Evolutionary conservation across 192 early-diverging fungal species (phyloP).

Genomic region (Cetraspora pellucida): DNA sequence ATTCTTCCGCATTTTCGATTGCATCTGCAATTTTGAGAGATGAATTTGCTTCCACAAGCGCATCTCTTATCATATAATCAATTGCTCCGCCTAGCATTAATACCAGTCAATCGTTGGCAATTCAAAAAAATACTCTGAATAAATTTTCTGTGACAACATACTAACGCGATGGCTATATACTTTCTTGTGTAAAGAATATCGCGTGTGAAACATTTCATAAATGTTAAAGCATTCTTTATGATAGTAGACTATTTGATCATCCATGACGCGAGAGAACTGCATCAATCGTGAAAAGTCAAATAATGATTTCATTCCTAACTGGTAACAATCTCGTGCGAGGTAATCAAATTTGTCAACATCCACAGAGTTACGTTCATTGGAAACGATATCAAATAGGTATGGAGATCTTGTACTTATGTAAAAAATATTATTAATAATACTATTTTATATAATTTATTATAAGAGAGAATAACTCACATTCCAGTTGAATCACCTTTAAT

Average conservation of each 20-base stretch:
- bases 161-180: slow-evolving; percentile 88
- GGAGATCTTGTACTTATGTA: slow-evolving; percentile 35
- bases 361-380: slow-evolving; percentile 90
- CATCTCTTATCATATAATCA: slow-evolving; percentile 91
- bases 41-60: slow-evolving; percentile 78
- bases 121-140: neutral
- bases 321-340: slow-evolving; percentile 78
- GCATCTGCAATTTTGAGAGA: slow-evolving; percentile 63
- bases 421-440: neutral
- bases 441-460: neutral
- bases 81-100: slow-evolving; percentile 56
- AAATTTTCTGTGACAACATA: slow-evolving; percentile 40
- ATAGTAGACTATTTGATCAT: slow-evolving; percentile 87
- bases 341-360: slow-evolving; percentile 96
- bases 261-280: slow-evolving; percentile 80
- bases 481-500: slow-evolving; percentile 56
- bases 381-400: slow-evolving; percentile 95
- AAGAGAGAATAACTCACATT: slow-evolving; percentile 1
- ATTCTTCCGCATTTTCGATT: slow-evolving; percentile 66
- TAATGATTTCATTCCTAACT: slow-evolving; percentile 62
- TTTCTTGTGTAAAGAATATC: slow-evolving; percentile 76
- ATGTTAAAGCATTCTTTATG: slow-evolving; percentile 90
- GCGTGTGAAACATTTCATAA: slow-evolving; percentile 83
- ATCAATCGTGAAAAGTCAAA: slow-evolving; percentile 67
- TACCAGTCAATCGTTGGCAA: neutral